phyloP scores from a whole-genome alignment of 495 filamentous ascomycete species.

The Collariella sp. region DNA sequence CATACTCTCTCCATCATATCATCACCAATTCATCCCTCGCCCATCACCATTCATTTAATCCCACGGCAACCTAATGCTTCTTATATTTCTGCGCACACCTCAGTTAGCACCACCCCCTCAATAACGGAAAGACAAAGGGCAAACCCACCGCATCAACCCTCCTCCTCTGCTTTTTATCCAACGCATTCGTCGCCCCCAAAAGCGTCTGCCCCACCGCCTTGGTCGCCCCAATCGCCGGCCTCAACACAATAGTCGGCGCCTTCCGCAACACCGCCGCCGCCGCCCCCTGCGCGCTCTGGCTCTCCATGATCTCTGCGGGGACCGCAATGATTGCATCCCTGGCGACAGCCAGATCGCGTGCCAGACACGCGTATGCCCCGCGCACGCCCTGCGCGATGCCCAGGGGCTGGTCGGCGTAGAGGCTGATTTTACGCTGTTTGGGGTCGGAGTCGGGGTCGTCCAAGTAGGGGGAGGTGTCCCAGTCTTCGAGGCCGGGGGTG shows the following conservation, averaged over 20 bases:
- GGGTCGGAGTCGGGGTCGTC: slow-evolving; percentile 54
- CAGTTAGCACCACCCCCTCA: neutral
- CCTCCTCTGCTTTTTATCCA: slow-evolving; percentile 76
- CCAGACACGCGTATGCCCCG: slow-evolving; percentile 70
- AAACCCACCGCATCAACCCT: slow-evolving; percentile 78
- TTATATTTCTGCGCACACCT: slow-evolving; percentile 16
- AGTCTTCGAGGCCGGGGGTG: slow-evolving; percentile 36
- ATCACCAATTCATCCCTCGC: neutral
- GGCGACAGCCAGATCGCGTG: slow-evolving; percentile 75
- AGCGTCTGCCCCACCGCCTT: slow-evolving; percentile 85
- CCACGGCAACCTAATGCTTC: slow-evolving; percentile 1
- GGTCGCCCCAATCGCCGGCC: slow-evolving; percentile 82
- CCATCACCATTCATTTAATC: neutral
- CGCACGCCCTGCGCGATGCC: slow-evolving; percentile 78
- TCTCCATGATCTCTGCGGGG: slow-evolving; percentile 83
- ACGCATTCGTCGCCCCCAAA: slow-evolving; percentile 84
- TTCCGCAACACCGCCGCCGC: slow-evolving; percentile 69
- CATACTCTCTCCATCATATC: neutral
- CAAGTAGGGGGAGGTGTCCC: too few species aligned
- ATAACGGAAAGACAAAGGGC: neutral
- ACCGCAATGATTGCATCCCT: slow-evolving; percentile 92
- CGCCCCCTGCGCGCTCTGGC: slow-evolving; percentile 70
- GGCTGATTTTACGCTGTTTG: slow-evolving; percentile 35
- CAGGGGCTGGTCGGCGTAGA: slow-evolving; percentile 89
- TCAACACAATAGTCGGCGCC: slow-evolving; percentile 82